Evolutionary conservation across 78 protist species (phyloP).

Genomic region (Protostelium mycophagum): DNA sequence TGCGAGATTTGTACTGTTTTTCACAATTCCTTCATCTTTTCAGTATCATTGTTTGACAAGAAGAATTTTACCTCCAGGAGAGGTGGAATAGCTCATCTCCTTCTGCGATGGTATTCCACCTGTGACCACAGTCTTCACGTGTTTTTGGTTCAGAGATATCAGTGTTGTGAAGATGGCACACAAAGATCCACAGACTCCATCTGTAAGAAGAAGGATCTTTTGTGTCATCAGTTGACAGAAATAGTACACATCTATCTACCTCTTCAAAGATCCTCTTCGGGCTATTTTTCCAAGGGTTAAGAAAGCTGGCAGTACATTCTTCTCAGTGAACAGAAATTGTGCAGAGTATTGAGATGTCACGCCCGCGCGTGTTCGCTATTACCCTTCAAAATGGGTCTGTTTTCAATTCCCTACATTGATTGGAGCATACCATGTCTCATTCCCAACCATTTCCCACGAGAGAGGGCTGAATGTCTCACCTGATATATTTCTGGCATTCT

Average conservation of each 20-base stretch:
- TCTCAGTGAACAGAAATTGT: too few relatives aligned
- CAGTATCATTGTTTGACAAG: too few relatives aligned
- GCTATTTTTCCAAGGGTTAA: not conserved
- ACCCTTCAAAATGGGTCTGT: not conserved
- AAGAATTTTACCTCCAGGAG: not conserved
- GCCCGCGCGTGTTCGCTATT: not conserved
- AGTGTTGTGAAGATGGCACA: not conserved
- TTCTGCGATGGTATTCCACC: not conserved
- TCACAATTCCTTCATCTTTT: too few relatives aligned
- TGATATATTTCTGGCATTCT: not conserved
- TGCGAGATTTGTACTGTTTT: too few relatives aligned
- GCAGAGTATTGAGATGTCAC: not conserved
- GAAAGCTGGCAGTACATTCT: too few relatives aligned
- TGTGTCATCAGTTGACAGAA: too few relatives aligned
- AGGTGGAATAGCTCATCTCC: not conserved
- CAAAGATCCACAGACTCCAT: not conserved
- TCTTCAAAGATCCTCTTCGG: not conserved
- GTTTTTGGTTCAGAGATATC: not conserved
- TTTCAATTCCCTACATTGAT: not conserved
- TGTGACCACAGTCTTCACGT: not conserved
- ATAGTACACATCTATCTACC: not conserved
- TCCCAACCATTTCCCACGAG: not conserved
- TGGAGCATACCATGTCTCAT: not conserved
- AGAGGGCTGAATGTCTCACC: not conserved
- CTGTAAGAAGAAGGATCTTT: not conserved